Evolutionary conservation across 768 basidiomycete genomes (phyloP), one percentile per base, ranked within the genome.

Genomic region (Gloeostereum incarnatum): DNA sequence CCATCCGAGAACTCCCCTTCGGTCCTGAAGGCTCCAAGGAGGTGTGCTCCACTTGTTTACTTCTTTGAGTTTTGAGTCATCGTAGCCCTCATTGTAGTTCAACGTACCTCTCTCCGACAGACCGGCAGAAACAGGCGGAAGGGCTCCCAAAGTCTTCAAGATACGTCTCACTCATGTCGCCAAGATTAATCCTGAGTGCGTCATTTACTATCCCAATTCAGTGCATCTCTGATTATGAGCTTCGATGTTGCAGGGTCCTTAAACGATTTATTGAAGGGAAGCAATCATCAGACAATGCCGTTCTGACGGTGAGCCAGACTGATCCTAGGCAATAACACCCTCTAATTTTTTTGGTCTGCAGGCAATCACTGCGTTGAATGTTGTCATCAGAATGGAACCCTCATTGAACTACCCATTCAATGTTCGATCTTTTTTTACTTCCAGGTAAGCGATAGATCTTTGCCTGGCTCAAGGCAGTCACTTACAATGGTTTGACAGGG

Each of bases 351-450:
- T n/a, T n/a, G n/a, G n/a, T n/a, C n/a, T n/a, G n/a, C n/a, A n/a
- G n/a, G n/a, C n/a, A n/a, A n/a, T n/a, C n/a, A n/a, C n/a, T n/a
- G 79, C 78, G 1, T 47, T 82, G 39, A 84, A 84, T 43, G 81
- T 83, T 13, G 79, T 80, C 6, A 71, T 84, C 20, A 65, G 79
- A 1, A 81, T 81, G 80, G 73, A 73, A 39, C 82, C 81, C 0
- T 72, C 72, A 0, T 56, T 76, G 59, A 67, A 65, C 20, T 80
- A 73, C 37, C 79, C 82, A 0, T 83, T 78, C 59, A 81, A 82
- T 39, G 69, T 78, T n/a, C 68, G 81, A 0, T 81, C 77, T 0
- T 84, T 84, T 57, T 84, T 80, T 50, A 82, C 81, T 0, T n/a
- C n/a, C n/a, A n/a, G n/a, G n/a, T n/a, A n/a, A n/a, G n/a, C n/a